These are phyloP conservation scores for Sugiyamaella chiloensis DNA, from an alignment of 805 yeast species.

Conservation along the genomic window DNA sequence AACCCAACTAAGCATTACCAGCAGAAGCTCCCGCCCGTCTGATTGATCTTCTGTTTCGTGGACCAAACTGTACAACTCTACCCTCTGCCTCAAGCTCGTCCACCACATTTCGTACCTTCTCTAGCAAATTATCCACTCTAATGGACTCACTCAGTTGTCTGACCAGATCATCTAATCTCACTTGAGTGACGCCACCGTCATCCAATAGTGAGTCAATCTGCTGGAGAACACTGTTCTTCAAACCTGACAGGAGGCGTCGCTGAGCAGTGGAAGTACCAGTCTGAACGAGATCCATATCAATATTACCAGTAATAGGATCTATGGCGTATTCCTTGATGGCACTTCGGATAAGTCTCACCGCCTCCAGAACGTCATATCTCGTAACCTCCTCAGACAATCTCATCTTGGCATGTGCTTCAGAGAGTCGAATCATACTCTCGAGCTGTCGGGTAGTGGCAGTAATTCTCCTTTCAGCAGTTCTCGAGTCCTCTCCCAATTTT, in stretches of 20 bases:
- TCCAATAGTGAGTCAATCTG: constrained; percentile 41
- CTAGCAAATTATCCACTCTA: constrained; percentile 55
- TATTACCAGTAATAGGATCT: constrained; percentile 94
- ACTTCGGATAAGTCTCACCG: constrained; percentile 85
- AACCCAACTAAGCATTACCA: no score
- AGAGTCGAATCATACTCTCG: constrained; percentile 89
- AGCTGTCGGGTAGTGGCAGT: constrained; percentile 98
- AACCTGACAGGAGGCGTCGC: constrained; percentile 70
- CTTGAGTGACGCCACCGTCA: constrained; percentile 44
- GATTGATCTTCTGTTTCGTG: constrained; percentile 64
- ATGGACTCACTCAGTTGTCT: constrained; percentile 64
- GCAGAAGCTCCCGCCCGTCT: constrained; percentile 28
- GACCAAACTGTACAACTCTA: constrained; percentile 64
- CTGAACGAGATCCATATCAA: constrained; percentile 95
- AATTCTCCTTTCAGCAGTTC: constrained; percentile 82
- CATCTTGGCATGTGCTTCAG: constrained; percentile 98
- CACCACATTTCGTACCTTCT: constrained; percentile 64
- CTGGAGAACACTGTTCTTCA: constrained; percentile 56
- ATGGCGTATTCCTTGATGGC: constrained; percentile 98
- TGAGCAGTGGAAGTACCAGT: constrained; percentile 92
- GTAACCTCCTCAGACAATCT: constrained; percentile 70
- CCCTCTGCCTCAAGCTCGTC: constrained; percentile 70
- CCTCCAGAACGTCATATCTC: constrained; percentile 82
- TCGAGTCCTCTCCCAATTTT: constrained; percentile 84
- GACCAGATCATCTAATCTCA: constrained; percentile 58